phyloP scores from a whole-genome alignment of 2,329 filamentous ascomycete genomes.

The Aureobasidium zeae region DNA sequence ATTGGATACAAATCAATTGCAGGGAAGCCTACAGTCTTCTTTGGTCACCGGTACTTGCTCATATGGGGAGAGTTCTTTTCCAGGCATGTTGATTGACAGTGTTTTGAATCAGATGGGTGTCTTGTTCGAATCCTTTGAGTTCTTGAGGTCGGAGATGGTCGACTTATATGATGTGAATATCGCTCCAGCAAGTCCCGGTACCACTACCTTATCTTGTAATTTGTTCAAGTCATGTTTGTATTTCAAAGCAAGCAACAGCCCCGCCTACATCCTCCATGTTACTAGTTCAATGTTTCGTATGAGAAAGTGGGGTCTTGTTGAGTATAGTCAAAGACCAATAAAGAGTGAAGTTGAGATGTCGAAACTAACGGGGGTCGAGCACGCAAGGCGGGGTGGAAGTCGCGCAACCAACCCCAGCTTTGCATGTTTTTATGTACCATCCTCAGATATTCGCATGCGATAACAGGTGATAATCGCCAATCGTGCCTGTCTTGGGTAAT shows the following conservation, averaged over 20 bases:
- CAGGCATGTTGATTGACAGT: slow-evolving; percentile 16
- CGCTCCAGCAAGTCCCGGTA: background rate
- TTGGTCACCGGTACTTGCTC: slow-evolving; percentile 28
- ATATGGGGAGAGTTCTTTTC: slow-evolving; percentile 21
- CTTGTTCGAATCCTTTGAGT: too few relatives aligned
- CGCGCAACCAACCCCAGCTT: too few relatives aligned
- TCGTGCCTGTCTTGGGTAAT: too few relatives aligned
- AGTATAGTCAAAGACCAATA: background rate
- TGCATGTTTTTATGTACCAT: too few relatives aligned
- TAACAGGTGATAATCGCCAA: too few relatives aligned
- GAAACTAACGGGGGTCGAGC: slow-evolving; percentile 2
- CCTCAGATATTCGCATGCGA: too few relatives aligned
- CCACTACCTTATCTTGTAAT: background rate
- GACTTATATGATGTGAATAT: background rate
- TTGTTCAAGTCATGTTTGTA: background rate
- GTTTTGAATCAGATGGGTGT: too few relatives aligned
- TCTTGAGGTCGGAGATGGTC: background rate
- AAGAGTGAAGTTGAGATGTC: background rate
- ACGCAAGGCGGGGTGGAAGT: slow-evolving; percentile 11
- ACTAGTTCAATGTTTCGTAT: too few relatives aligned
- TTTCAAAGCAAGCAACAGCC: too few relatives aligned
- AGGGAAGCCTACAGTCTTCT: slow-evolving; percentile 20
- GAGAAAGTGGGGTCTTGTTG: too few relatives aligned
- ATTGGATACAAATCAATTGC: slow-evolving; percentile 18
- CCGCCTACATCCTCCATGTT: too few relatives aligned